Evolutionary conservation across 768 basidiomycete species (phyloP).

Genomic region (Tricholoma sp.): DNA sequence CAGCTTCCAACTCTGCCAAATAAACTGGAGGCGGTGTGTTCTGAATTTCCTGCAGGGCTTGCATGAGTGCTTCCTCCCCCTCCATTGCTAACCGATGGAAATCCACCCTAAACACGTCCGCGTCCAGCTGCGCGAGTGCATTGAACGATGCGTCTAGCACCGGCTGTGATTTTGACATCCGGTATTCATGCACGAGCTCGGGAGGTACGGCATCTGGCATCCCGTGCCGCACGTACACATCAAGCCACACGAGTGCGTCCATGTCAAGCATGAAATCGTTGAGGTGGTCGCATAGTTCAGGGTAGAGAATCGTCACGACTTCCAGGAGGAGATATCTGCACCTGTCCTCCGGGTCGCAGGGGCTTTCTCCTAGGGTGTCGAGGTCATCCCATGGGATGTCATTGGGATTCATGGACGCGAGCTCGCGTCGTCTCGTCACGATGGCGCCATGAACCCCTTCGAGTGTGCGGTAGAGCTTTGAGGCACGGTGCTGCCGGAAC

Average conservation of each 20-base stretch:
- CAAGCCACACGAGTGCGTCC: slow-evolving; percentile 8
- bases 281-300: slow-evolving; percentile 4
- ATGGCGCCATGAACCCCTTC: slow-evolving; percentile 1
- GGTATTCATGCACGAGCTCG: slow-evolving; percentile 1
- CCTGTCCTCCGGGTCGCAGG: background rate
- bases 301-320: slow-evolving; percentile 2
- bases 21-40: background rate
- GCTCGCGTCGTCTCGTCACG: slow-evolving; percentile 4
- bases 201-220: background rate
- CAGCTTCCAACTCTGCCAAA: background rate
- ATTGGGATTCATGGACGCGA: background rate
- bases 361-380: background rate
- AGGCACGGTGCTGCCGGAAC: background rate
- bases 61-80: background rate
- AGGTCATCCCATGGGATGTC: background rate
- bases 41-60: background rate
- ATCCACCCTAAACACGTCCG: background rate
- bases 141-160: background rate
- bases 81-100: background rate
- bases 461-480: background rate
- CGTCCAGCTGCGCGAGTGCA: background rate
- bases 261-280: slow-evolving; percentile 5
- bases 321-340: background rate
- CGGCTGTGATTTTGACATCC: background rate
- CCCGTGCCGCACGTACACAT: slow-evolving; percentile 2